These are phyloP conservation scores for Alternaria conjuncta DNA, from an alignment of 2,329 filamentous ascomycete species.

Conservation along the genomic window DNA sequence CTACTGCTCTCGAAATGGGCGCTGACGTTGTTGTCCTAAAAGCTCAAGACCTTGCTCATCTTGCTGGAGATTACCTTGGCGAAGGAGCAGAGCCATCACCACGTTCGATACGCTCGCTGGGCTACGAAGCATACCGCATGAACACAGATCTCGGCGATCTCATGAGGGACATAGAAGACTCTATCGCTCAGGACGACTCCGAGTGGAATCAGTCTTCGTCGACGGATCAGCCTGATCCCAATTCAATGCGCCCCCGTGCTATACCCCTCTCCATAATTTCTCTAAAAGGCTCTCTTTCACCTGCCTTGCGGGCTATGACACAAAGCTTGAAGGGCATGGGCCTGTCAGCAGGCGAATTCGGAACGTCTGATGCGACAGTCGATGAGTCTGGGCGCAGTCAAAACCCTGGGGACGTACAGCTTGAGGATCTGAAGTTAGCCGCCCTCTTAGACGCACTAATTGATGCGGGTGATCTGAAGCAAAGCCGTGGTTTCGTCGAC, in stretches of 20 bases:
- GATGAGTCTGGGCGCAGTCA: constrained; percentile 28
- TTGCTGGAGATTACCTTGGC: constrained; percentile 73
- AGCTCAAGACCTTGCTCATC: constrained; percentile 71
- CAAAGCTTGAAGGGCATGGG: constrained; percentile 23
- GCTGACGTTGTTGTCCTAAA: constrained; percentile 73
- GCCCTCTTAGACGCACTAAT: constrained; percentile 43
- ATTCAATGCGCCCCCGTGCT: constrained; percentile 15
- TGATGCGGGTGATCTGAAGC: constrained; percentile 41
- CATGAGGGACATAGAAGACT: constrained; percentile 36
- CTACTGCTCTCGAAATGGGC: constrained; percentile 65
- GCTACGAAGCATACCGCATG: constrained; percentile 62
- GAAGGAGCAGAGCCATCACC: constrained; percentile 62
- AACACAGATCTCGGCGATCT: constrained; percentile 36
- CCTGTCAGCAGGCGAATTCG: constrained; percentile 13
- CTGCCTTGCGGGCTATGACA: constrained; percentile 26
- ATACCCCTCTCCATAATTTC: constrained; percentile 25
- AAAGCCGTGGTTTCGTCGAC: constrained; percentile 21
- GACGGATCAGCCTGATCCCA: constrained; percentile 18
- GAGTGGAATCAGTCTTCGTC: constrained; percentile 15
- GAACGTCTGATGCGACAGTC: constrained; percentile 14
- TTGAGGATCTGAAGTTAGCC: constrained; percentile 47
- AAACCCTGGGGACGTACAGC: constrained; percentile 38
- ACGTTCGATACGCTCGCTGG: constrained; percentile 54
- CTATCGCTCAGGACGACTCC: constrained; percentile 50
- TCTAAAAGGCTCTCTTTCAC: constrained; percentile 8